These are phyloP conservation scores for Schrenkiella parvula DNA, from an alignment of 345 rosid species.

Conservation along the genomic window DNA sequence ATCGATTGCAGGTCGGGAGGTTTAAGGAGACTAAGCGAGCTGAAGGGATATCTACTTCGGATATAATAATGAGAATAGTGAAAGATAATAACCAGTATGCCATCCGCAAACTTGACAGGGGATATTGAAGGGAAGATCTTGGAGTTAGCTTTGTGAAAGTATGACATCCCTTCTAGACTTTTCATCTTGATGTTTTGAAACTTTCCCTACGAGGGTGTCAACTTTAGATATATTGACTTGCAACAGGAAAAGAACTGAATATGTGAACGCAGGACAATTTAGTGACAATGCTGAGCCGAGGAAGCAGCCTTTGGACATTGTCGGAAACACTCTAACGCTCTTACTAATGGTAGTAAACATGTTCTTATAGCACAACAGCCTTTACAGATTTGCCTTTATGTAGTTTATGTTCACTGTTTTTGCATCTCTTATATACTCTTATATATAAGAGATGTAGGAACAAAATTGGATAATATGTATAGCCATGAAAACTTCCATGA, in stretches of 20 bases:
- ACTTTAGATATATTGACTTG: neutral
- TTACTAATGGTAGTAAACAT: slow-evolving; percentile 32
- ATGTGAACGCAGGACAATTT: slow-evolving; percentile 60
- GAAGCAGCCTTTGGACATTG: neutral
- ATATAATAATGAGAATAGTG: slow-evolving; percentile 62
- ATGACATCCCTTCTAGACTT: slow-evolving; percentile 12
- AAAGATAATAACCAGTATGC: slow-evolving; percentile 64
- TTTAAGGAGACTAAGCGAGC: slow-evolving; percentile 61
- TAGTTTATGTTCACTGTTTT: slow-evolving; percentile 23
- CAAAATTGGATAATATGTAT: too few relatives aligned
- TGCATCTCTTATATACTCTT: too few relatives aligned
- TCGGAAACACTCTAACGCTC: slow-evolving; percentile 14
- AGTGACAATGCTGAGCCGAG: slow-evolving; percentile 35
- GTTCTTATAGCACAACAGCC: slow-evolving; percentile 43
- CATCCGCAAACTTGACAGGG: slow-evolving; percentile 62
- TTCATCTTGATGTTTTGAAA: neutral
- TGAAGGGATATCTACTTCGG: slow-evolving; percentile 66
- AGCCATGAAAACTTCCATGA: too few relatives aligned
- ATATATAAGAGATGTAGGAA: too few relatives aligned
- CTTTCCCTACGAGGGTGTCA: neutral
- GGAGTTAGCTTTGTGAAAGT: slow-evolving; percentile 73
- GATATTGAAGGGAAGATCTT: slow-evolving; percentile 59
- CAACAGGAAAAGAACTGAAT: slow-evolving; percentile 70
- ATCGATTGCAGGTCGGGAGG: slow-evolving; percentile 43
- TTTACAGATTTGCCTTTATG: neutral